Evolutionary conservation across 2,329 filamentous ascomycete genomes (phyloP).

Genomic region (Alternaria atra): DNA sequence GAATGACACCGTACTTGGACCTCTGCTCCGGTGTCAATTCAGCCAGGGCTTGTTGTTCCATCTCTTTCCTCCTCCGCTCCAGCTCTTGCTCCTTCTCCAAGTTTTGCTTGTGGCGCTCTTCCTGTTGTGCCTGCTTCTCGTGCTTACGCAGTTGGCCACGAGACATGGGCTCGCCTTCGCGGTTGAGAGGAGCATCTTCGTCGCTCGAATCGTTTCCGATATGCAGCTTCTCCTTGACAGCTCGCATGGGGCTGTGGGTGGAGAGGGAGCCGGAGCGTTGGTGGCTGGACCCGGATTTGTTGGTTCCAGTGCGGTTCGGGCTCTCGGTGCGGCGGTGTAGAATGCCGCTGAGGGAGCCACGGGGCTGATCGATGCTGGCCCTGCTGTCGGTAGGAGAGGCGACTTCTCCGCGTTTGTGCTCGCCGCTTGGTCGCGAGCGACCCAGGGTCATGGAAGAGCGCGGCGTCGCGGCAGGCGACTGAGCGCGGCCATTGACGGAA

Average conservation of each 20-base stretch:
- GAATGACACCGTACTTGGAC: conserved; percentile 66
- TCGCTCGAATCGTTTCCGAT: conserved; percentile 48
- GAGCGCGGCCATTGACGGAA: conserved; percentile 35
- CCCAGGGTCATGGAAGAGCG: conserved; percentile 40
- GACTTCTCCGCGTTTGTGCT: conserved; percentile 44
- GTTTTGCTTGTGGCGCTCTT: conserved; percentile 56
- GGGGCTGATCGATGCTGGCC: conserved; percentile 41
- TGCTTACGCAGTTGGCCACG: conserved; percentile 61
- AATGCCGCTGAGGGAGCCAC: conserved; percentile 44
- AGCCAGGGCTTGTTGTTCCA: conserved; percentile 58
- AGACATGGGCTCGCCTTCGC: conserved; percentile 60
- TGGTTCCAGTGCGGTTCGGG: conserved; percentile 39
- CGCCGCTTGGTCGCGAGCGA: conserved; percentile 42
- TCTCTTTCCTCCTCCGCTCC: conserved; percentile 58
- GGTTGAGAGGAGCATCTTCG: conserved; percentile 54
- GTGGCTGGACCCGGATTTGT: conserved; percentile 7
- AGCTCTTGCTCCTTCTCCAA: conserved; percentile 57
- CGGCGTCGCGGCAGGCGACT: conserved; percentile 38
- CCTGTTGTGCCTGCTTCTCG: conserved; percentile 56
- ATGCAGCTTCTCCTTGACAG: conserved; percentile 53
- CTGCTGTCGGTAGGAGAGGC: conserved; percentile 43
- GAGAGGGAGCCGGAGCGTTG: conserved; percentile 39
- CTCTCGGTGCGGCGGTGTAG: conserved; percentile 50
- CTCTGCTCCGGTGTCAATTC: conserved; percentile 68
- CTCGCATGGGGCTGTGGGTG: conserved; percentile 51